Base-by-base conservation (phyloP, 2,329 filamentous ascomycete genomes). In the Aspergillus sojae region DNA sequence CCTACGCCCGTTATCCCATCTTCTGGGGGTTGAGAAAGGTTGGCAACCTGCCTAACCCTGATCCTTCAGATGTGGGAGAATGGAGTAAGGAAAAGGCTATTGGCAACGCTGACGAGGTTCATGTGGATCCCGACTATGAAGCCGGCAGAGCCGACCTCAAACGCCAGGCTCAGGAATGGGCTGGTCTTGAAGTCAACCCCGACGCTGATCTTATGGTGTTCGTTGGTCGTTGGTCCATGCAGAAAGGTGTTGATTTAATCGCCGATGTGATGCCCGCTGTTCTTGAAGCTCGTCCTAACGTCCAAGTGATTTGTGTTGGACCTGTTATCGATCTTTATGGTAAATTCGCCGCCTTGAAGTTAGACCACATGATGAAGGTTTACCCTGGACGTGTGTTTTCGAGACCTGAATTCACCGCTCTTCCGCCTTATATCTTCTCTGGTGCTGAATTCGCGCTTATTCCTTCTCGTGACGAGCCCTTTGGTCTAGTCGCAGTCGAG, bases 391-490 rank as follows among this genome's bases (percentile, higher is more conserved):
- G 88, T 57, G 88, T 91, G 9, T 90, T 82, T 77, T 89, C 86
- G 14, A 89, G 87, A 74, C 88, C 88, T 3, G 86, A 89, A 72
- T 91, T 90, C 74, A 90, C 87, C 1, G 82, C 85, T 5, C 79
- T 90, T 4, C 88, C 88, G 19, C 86, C 86, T 0, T 90, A 83
- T 74, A 86, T 90, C 70, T 90, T 90, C 77, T 86, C 83, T 48
- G 88, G 88, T 23, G 88, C 88, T 14, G 88, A 91, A 58, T 90
- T 90, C 65, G 88, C 88, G 10, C 78, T 90, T 21, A 90, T 91
- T 65, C 88, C 88, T 11, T 89, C 87, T 23, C 84, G 88, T 69
- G 88, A 91, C 71, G 88, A 91, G 74, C 88, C 88, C 0, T 91
- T 90, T 67, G 88, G 88, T 57, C 78, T 90, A 28, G 88, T 91